These are phyloP conservation scores for Diplodia intermedia DNA, from an alignment of 2,329 filamentous ascomycete genomes.

Conservation along the genomic window DNA sequence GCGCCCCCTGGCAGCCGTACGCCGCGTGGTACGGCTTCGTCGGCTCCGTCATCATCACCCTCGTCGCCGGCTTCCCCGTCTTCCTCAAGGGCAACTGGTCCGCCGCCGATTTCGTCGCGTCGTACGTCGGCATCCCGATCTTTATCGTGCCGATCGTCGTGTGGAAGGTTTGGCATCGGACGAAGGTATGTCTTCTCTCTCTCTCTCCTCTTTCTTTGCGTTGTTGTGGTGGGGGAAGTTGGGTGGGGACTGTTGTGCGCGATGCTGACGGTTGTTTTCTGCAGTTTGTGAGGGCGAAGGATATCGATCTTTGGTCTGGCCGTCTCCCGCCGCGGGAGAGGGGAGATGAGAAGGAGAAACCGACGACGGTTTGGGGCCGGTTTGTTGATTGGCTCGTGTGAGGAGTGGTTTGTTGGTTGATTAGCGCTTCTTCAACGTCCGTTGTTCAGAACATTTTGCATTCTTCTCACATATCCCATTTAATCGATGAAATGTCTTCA, in stretches of 20 bases:
- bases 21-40: constrained; percentile 7
- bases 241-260: neutral
- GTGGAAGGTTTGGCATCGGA: constrained; percentile 51
- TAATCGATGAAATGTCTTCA: no score
- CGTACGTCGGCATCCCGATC: constrained; percentile 44
- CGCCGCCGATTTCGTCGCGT: neutral
- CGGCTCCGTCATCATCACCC: neutral
- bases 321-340: neutral
- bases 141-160: constrained; percentile 50
- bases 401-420: no score
- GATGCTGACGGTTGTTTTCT: neutral
- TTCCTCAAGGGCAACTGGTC: neutral
- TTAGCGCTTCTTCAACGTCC: no score
- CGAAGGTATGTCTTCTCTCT: constrained; percentile 44
- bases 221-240: neutral
- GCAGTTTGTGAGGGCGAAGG: constrained; percentile 38
- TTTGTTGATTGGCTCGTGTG: constrained; percentile 33
- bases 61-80: neutral
- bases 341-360: constrained; percentile 1
- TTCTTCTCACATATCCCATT: no score
- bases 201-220: no score
- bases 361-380: constrained; percentile 25
- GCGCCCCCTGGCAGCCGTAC: constrained; percentile 6
- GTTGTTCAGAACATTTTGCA: no score
- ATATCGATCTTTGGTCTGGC: constrained; percentile 42